A percentile compares a stretch with the other conserved stretches of the same genome.
Conservation (phyloP, 176 grass and related monocot species). For the Chrysopogon serrulatus region DNA sequence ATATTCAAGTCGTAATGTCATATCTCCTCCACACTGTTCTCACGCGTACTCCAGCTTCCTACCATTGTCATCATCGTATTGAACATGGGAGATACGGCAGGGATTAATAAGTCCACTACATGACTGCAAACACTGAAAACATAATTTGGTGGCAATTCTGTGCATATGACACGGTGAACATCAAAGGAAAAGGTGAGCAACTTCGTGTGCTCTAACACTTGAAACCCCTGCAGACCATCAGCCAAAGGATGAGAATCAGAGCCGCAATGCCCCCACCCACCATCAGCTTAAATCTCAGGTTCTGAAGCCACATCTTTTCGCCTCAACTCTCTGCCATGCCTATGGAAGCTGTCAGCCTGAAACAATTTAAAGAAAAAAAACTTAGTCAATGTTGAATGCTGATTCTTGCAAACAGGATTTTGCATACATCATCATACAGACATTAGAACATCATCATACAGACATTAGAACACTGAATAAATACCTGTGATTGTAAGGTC, state of each 20-base stretch:
- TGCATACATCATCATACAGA: not conserved
- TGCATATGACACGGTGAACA: constrained; percentile 27
- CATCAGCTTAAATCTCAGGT: constrained; percentile 86
- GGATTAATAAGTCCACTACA: not conserved
- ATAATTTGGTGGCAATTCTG: constrained; percentile 13
- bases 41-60: constrained; percentile 14
- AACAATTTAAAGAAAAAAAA: constrained; percentile 14
- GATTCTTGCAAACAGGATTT: not conserved
- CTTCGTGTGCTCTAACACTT: constrained; percentile 45
- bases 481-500: constrained; percentile 91
- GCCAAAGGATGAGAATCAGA: constrained; percentile 75
- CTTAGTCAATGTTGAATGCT: not conserved
- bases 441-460: no score
- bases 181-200: not conserved
- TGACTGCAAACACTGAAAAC: not conserved
- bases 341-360: constrained; percentile 95
- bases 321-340: constrained; percentile 89
- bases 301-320: constrained; percentile 99
- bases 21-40: not conserved
- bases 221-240: constrained; percentile 76
- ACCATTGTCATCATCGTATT: not conserved
- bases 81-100: not conserved
- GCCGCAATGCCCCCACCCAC: constrained; percentile 49
- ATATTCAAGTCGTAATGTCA: not conserved
- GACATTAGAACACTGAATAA: not conserved